These are phyloP conservation scores for Scenedesmus sp. DNA, from an alignment of 163 green algal species.

Conservation along the genomic window DNA sequence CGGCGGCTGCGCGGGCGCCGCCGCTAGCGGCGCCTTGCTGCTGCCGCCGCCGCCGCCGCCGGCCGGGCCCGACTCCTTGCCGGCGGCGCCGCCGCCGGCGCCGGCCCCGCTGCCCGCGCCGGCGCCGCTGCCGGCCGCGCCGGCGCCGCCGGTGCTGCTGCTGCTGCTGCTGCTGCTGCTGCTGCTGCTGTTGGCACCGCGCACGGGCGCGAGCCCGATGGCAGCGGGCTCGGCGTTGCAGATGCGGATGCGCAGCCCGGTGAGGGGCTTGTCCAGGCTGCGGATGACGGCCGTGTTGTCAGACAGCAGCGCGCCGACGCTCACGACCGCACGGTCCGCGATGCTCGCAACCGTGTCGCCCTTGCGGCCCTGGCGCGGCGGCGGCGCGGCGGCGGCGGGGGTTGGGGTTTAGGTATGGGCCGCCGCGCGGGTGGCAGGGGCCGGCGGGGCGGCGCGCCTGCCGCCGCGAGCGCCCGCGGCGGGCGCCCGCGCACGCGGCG, in stretches of 20 bases:
- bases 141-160: too few species aligned
- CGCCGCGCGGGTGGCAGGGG: too few species aligned
- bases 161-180: constrained; percentile 2
- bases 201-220: background rate
- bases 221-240: constrained; percentile 27
- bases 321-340: constrained; percentile 25
- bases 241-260: constrained; percentile 3
- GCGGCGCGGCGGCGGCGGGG: too few species aligned
- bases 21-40: background rate
- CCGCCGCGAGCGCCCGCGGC: too few species aligned
- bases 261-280: constrained; percentile 22
- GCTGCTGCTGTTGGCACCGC: background rate
- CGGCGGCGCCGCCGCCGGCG: too few species aligned
- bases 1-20: too few species aligned
- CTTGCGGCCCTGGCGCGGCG: background rate
- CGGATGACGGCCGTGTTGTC: constrained; percentile 17
- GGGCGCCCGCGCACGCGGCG: too few species aligned
- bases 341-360: constrained; percentile 13
- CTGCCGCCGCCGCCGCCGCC: background rate
- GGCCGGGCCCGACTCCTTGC: too few species aligned
- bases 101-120: too few species aligned
- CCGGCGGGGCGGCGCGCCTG: too few species aligned
- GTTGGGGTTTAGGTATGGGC: too few species aligned
- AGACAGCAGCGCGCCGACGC: constrained; percentile 15
- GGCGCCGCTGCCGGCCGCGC: too few species aligned